These are phyloP conservation scores for Drechslera avenae DNA, from an alignment of 2,329 filamentous ascomycete species.

Conservation along the genomic window DNA sequence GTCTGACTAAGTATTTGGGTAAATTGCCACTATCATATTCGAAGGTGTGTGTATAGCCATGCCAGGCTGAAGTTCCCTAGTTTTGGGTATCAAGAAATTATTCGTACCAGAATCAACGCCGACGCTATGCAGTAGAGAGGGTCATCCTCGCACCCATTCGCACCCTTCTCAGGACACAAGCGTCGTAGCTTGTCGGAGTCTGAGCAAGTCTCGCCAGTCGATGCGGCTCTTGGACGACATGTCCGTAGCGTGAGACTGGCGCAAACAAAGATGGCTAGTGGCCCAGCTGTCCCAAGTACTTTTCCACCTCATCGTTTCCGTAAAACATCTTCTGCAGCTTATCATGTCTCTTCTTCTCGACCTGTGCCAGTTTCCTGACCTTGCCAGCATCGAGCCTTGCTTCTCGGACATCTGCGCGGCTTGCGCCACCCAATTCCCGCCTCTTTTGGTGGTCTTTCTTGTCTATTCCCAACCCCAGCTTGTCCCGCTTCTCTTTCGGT, in stretches of 20 bases:
- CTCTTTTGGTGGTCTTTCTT: conserved; percentile 49
- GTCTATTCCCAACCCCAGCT: conserved; percentile 70
- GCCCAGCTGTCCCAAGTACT: conserved; percentile 63
- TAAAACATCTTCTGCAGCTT: conserved; percentile 74
- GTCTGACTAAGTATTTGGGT: no score
- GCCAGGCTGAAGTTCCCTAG: not conserved
- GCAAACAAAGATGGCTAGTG: conserved; percentile 2
- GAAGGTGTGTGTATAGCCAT: no score
- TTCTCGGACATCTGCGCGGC: conserved; percentile 42
- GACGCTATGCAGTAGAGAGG: conserved; percentile 1
- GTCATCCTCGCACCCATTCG: no score
- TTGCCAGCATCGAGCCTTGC: conserved; percentile 70
- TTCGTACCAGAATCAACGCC: conserved; percentile 3
- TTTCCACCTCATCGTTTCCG: conserved; percentile 73
- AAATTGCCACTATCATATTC: no score
- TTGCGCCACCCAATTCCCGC: conserved; percentile 41
- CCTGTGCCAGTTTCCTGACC: conserved; percentile 64
- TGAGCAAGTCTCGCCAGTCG: no score
- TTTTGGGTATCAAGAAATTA: conserved; percentile 6
- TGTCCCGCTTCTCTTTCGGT: conserved; percentile 72
- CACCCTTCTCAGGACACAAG: no score
- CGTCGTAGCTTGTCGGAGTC: not conserved
- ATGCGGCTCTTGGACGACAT: no score
- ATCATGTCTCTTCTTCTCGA: conserved; percentile 67
- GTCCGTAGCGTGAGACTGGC: no score